Base-by-base conservation (phyloP, 768 basidiomycete genomes). In the Heimioporus sp. region DNA sequence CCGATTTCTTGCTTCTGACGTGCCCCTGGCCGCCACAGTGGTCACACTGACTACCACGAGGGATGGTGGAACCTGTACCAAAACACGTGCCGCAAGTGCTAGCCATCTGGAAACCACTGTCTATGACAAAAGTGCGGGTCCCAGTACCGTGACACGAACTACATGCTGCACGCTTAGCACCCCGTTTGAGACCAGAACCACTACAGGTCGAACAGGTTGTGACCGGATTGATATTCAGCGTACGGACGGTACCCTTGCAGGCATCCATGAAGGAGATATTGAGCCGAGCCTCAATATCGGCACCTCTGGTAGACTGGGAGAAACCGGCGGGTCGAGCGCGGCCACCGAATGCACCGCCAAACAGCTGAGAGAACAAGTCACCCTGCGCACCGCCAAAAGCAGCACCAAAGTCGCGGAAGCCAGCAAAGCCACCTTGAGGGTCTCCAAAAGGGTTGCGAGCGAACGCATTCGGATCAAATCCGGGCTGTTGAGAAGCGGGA, bases 51-150 rank as follows among this genome's bases (percentile, higher is more conserved):
- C 85, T 80, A 39, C 80, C 84, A 24, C 82, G 83, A 50, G 93
- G 92, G 32, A 97, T 81, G 2, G 80, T 81, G 39, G 82, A 82
- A 21, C 97, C 97, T 28, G 80, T 76, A 10, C 97, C 97, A 16
- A 80, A 76, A 70, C 97, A 99, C 24, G 80, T 66, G 48, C 77
- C 76, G 72, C 97, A 99, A 30, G 92, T 93, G 55, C 85, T 90
- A 20, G 93, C 86, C 92, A 99, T 95, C 67, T 93, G 90, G 82
- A 99, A 98, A 16, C 97, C 97, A 66, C 80, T 87, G 64, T 92
- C 86, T 63, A 99, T 81, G 48, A 92, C 85, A 69, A 90, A 98
- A 16, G 93, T 91, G 68, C 86, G 82, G 34, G 87, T 83, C 41
- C 97, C 97, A 20, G 89, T 79, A 50, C 97, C 97, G 52, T 84